Base-by-base conservation (phyloP, 257 asterid species). In the Nicotiana benthamiana region DNA sequence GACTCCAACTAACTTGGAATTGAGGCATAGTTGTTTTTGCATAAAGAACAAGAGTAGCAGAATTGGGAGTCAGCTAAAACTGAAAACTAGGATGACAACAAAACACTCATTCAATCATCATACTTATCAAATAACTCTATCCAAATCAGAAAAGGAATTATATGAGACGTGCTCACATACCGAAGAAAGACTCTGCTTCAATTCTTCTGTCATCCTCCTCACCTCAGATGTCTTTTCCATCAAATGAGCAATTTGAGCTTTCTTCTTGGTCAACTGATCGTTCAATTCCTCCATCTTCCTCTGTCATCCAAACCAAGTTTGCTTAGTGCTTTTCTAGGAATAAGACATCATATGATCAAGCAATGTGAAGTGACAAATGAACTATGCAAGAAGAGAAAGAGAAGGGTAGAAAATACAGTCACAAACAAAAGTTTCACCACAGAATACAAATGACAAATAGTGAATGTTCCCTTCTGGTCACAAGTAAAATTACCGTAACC, bases 191-290 rank as follows among this genome's bases (percentile, higher is more conserved):
- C 79, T 87, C 46, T 92, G 90, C 81, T 86, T 66, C 87, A 92
- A 81, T 48, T 91, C 94, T 43, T 86, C 94, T 84, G 84, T 90
- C 94, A 79, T 86, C 87, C 90, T 90, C 87, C 90, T 88, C 68
- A 88, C 92, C 91, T 96, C 92, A 54, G 91, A 87, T 78, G 98
- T 86, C 86, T 68, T 90, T 40, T 87, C 97, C 89, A 89, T 75
- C 90, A 92, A 86, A 79, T 66, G 83, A 81, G 90, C 87, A 86
- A 90, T 86, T 75, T 86, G 87, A 79, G 84, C 62, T 85, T 86
- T 94, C 92, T 90, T 96, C 84, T 88, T 83, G 53, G 87, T 81
- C 82, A 96, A 81, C 84, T 46, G 87, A 74, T 88, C 89, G 24
- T 75, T 80, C 87, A 92, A 84, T 79, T 88, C 90, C 68, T 85